Conservation (phyloP, 805 yeast species). For the Clavispora santaluciae region DNA sequence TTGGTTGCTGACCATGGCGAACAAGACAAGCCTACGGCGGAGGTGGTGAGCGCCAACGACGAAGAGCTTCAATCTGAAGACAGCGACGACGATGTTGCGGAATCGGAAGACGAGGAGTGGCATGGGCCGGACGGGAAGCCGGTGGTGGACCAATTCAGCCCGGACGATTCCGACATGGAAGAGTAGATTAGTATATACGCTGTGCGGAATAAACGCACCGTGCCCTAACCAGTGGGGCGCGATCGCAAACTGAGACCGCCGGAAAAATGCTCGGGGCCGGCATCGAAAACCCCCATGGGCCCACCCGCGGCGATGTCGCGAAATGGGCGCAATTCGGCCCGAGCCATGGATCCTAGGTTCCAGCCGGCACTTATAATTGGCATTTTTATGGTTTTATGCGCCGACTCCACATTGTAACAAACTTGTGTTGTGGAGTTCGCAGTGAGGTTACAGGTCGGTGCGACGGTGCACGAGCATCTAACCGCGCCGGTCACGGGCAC, state of each 20-base stretch:
- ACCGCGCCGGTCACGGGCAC: background rate
- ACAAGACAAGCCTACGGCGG: background rate
- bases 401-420: too few species aligned
- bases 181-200: constrained; percentile 1
- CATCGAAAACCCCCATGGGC: too few species aligned
- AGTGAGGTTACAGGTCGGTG: background rate
- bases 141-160: background rate
- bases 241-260: too few species aligned
- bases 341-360: too few species aligned
- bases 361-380: too few species aligned
- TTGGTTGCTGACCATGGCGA: constrained; percentile 20
- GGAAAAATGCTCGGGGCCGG: background rate
- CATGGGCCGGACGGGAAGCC: constrained; percentile 10
- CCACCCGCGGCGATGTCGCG: too few species aligned
- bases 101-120: constrained; percentile 13
- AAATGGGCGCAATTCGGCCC: too few species aligned
- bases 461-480: background rate
- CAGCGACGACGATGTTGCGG: constrained; percentile 7
- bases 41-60: constrained; percentile 5
- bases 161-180: constrained; percentile 13
- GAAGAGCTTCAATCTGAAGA: constrained; percentile 6
- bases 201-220: background rate
- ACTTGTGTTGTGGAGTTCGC: background rate
- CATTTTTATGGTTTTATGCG: too few species aligned
- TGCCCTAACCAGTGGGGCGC: too few species aligned